These are phyloP conservation scores for Neurospora hispaniola DNA, from an alignment of 495 filamentous ascomycete genomes.

Conservation along the genomic window DNA sequence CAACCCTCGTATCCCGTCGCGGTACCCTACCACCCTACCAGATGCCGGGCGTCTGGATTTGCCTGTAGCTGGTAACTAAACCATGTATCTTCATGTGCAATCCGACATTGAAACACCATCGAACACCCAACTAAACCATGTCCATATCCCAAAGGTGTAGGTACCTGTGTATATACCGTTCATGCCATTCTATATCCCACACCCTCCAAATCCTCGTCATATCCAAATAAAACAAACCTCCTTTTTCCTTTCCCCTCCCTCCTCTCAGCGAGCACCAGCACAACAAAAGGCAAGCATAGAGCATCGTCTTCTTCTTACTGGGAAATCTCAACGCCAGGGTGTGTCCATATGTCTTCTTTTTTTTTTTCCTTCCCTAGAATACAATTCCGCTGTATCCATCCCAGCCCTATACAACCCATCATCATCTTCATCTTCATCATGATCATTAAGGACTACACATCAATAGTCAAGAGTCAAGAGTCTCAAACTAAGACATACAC, in stretches of 20 bases:
- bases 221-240: too few relatives aligned
- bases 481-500: background rate
- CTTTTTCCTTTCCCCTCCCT: too few relatives aligned
- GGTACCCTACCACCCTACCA: background rate
- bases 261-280: background rate
- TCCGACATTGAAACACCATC: background rate
- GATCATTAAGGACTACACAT: too few relatives aligned
- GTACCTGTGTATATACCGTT: background rate
- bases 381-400: background rate
- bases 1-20: background rate
- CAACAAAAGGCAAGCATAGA: background rate
- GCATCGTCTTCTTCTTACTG: background rate
- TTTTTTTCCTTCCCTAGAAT: background rate
- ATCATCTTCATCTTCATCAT: too few relatives aligned
- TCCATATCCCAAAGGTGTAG: background rate
- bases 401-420: background rate
- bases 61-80: fast-evolving
- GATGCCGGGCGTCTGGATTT: too few relatives aligned
- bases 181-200: background rate
- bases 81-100: background rate
- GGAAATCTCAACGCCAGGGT: background rate
- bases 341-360: background rate
- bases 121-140: background rate
- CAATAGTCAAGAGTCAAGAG: too few relatives aligned
- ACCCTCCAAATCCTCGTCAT: too few relatives aligned